phyloP scores from a whole-genome alignment of 345 rosid species.

The Ricinus communis region DNA sequence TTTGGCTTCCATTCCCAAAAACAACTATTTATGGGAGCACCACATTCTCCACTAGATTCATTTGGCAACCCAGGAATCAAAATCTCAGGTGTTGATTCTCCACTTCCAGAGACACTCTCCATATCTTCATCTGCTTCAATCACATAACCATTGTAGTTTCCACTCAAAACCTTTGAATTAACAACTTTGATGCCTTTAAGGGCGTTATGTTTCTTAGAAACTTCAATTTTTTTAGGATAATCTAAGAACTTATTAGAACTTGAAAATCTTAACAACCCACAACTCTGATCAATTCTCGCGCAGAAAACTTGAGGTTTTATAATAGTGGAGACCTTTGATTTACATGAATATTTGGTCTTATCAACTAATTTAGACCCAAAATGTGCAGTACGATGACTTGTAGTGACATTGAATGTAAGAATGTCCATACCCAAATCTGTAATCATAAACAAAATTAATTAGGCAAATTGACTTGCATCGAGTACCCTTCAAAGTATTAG shows the following conservation, averaged over 20 bases:
- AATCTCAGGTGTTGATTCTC: constrained; percentile 45
- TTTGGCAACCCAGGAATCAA: constrained; percentile 75
- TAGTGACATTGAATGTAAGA: constrained; percentile 44
- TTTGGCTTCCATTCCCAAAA: constrained; percentile 90
- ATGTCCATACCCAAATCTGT: constrained; percentile 64
- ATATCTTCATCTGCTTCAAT: constrained; percentile 52
- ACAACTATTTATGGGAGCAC: constrained; percentile 54
- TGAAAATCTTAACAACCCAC: constrained; percentile 29
- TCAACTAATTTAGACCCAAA: constrained; percentile 32
- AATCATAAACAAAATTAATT: constrained; percentile 16
- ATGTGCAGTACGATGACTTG: constrained; percentile 32
- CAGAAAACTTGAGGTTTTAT: constrained; percentile 23
- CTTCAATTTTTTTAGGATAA: constrained; percentile 16
- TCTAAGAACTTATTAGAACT: constrained; percentile 9
- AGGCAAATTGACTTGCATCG: background rate
- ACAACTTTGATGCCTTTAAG: constrained; percentile 23
- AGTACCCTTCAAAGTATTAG: background rate
- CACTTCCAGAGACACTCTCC: constrained; percentile 31
- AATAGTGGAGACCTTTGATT: constrained; percentile 23
- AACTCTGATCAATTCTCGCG: constrained; percentile 23
- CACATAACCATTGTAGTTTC: constrained; percentile 50
- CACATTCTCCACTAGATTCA: constrained; percentile 48
- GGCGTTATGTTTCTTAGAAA: constrained; percentile 16
- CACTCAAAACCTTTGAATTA: constrained; percentile 39
- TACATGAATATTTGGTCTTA: constrained; percentile 27